A percentile compares a stretch with the other conserved stretches of the same genome.
Conservation (phyloP, 2,329 filamentous ascomycete species). For the Trichophyton equinum region DNA sequence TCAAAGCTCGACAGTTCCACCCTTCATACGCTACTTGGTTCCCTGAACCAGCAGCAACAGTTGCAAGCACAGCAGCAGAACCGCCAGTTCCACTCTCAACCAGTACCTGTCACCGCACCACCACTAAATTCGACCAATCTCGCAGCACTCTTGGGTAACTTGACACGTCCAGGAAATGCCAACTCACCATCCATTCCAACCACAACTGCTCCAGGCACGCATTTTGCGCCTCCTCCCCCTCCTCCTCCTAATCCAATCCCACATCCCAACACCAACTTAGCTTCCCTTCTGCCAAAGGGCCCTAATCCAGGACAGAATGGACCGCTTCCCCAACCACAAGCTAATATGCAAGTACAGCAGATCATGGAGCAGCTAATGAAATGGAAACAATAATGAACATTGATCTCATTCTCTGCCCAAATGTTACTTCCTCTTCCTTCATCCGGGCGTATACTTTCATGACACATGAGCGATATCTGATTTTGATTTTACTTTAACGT, state of each 20-base stretch:
- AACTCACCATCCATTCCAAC: not conserved
- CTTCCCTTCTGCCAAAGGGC: constrained; percentile 27
- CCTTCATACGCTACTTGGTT: constrained; percentile 57
- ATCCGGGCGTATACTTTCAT: not conserved
- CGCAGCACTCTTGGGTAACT: constrained; percentile 15
- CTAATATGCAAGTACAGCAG: constrained; percentile 33
- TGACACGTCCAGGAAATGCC: constrained; percentile 9
- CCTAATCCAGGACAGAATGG: not conserved
- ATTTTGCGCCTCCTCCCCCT: constrained; percentile 13
- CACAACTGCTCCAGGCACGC: not conserved
- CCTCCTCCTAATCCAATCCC: constrained; percentile 18
- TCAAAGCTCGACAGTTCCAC: constrained; percentile 55
- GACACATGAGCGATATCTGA: not conserved
- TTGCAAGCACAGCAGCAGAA: not conserved
- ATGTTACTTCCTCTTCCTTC: not conserved
- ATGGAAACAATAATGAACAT: constrained; percentile 23
- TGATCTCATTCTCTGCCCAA: not conserved
- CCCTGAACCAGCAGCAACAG: constrained; percentile 29
- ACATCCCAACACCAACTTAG: constrained; percentile 25
- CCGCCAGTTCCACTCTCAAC: constrained; percentile 26
- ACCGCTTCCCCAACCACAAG: constrained; percentile 9
- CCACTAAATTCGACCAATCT: constrained; percentile 15
- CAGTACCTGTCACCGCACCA: constrained; percentile 13
- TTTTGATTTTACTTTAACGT: not conserved
- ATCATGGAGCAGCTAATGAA: constrained; percentile 37